Conservation (phyloP, 768 basidiomycete species). For the Phylloporus scabripes region DNA sequence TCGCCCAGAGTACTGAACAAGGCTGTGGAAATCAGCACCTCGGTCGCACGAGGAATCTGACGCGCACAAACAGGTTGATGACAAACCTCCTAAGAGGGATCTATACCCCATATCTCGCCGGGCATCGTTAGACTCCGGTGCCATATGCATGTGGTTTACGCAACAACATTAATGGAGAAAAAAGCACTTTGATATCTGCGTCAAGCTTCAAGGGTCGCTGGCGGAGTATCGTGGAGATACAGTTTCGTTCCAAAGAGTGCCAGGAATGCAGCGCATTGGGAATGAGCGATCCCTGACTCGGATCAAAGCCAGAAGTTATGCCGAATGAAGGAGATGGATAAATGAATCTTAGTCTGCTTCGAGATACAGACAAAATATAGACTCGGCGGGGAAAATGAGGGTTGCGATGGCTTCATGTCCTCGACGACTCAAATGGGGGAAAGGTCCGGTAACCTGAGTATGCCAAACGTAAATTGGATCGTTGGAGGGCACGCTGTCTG, state of each 20-base stretch:
- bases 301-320: slow-evolving; percentile 20
- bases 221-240: slow-evolving; percentile 6
- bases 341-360: slow-evolving; percentile 9
- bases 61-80: slow-evolving; percentile 4
- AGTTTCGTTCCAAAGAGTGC: slow-evolving; percentile 4
- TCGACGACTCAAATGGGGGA: slow-evolving; percentile 7
- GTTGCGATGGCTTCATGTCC: slow-evolving; percentile 5
- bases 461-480: slow-evolving; percentile 22
- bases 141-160: slow-evolving; percentile 11
- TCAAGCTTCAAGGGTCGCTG: slow-evolving; percentile 5
- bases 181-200: slow-evolving; percentile 2
- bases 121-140: background rate
- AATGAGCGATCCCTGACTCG: slow-evolving; percentile 22
- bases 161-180: slow-evolving; percentile 11
- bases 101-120: slow-evolving; percentile 21
- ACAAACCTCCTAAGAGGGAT: slow-evolving; percentile 9
- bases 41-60: slow-evolving; percentile 7
- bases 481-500: slow-evolving; percentile 18
- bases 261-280: slow-evolving; percentile 6
- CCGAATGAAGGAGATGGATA: slow-evolving; percentile 6
- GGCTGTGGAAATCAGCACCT: slow-evolving; percentile 8
- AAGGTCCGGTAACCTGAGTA: slow-evolving; percentile 1
- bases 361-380: background rate
- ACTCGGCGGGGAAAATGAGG: slow-evolving; percentile 3
- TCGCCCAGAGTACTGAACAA: slow-evolving; percentile 5